Evolutionary conservation across 495 filamentous ascomycete species (phyloP), one percentile per base, ranked within the genome.

Genomic region (Podospora pseudocomata): DNA sequence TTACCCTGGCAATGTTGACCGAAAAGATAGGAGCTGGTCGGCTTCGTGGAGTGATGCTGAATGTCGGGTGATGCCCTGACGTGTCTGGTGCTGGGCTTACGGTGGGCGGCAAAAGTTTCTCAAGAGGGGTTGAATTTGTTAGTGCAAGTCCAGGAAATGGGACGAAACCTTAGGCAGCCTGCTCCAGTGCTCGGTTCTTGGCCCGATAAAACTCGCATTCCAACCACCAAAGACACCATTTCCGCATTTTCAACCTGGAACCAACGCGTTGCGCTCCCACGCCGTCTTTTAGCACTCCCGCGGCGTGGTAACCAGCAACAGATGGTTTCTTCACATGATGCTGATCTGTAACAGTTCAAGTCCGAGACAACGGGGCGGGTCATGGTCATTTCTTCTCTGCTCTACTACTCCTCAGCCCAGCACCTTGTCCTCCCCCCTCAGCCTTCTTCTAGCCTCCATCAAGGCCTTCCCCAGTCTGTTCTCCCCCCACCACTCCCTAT

Each of bases 401-500:
- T 5, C 32, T 39, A 6, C 32, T 39, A 39, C 32, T 11, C 32
- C 32, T 39, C 32, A 39, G 11, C 32, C 32, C 32, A 39, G 11
- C 32, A 11, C 32, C 11, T 39, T 39, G 2, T 39, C 11, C 32
- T 39, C 11, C 32, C 5, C 69, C 66, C 72, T 67, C 57, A 76
- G 67, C 56, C 67, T 63, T 58, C 72, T 59, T 67, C 75, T 72
- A 2, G 73, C 74, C 44, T 69, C 70, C 74, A 77, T 77, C 56
- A 79, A 65, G 56, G 73, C 75, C 67, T 70, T 74, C 5, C 74
- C 75, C 18, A 79, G 61, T 63, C 68, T 70, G 65, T 77, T 77
- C 70, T 75, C 73, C 18, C 74, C 77, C 74, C 74, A 79, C 34
- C 64, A 67, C 49, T 71, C 58, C 59, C 65, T 49, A 11, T 49